These are phyloP conservation scores for Pythium aphanidermatum DNA, from an alignment of 352 stramenopile genomes.

Conservation along the genomic window DNA sequence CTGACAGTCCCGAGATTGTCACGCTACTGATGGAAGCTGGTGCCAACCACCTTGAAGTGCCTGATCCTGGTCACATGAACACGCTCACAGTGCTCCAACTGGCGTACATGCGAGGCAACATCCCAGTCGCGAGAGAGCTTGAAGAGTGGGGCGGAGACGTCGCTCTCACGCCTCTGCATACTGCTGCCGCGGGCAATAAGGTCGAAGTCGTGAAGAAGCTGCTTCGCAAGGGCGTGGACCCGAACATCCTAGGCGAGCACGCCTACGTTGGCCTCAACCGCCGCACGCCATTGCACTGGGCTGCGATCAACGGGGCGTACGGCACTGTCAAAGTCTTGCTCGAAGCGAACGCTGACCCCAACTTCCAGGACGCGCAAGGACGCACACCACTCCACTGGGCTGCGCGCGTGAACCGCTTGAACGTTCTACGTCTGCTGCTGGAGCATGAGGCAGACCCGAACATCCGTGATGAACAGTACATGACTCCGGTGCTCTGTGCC, in stretches of 20 bases:
- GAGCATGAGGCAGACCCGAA: conserved; percentile 43
- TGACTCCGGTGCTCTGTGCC: conserved; percentile 63
- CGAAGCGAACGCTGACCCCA: conserved; percentile 46
- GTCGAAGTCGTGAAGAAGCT: conserved; percentile 30
- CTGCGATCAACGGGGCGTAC: conserved; percentile 43
- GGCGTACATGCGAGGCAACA: conserved; percentile 61
- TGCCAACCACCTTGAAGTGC: conserved; percentile 65
- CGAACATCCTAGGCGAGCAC: conserved; percentile 63
- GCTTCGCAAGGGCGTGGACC: conserved; percentile 40
- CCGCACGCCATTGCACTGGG: conserved; percentile 69
- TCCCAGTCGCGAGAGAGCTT: conserved; percentile 50
- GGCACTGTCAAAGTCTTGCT: conserved; percentile 42
- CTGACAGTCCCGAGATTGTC: conserved; percentile 63
- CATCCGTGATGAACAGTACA: conserved; percentile 44
- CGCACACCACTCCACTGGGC: conserved; percentile 68
- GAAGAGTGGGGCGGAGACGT: conserved; percentile 71
- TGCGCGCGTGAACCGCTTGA: conserved; percentile 43
- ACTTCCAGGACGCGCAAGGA: conserved; percentile 60
- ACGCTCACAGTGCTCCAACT: conserved; percentile 62
- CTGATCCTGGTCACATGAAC: conserved; percentile 60
- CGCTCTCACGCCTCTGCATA: conserved; percentile 61
- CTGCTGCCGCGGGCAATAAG: conserved; percentile 45
- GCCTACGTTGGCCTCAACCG: conserved; percentile 61
- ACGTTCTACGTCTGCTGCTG: conserved; percentile 44
- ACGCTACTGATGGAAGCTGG: conserved; percentile 46